These are phyloP conservation scores for Dendrothele bispora DNA, from an alignment of 768 basidiomycete genomes.

Conservation along the genomic window DNA sequence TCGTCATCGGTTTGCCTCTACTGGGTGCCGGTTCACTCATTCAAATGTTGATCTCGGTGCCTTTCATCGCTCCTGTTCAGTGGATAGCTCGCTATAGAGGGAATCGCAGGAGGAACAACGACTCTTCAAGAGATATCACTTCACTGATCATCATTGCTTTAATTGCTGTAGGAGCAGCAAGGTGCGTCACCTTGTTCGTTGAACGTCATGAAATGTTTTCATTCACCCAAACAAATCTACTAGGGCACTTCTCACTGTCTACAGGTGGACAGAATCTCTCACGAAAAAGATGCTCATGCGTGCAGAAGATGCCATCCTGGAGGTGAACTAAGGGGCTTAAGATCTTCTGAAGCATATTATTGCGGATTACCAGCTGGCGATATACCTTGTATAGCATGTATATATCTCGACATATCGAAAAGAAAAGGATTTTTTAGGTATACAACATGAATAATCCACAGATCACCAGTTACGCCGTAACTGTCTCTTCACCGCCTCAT, in stretches of 20 bases:
- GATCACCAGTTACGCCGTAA: conserved; percentile 69
- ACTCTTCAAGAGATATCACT: conserved; percentile 63
- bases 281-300: conserved; percentile 63
- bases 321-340: conserved; percentile 53
- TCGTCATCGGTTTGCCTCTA: conserved; percentile 74
- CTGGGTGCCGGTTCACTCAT: conserved; percentile 76
- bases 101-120: conserved; percentile 50
- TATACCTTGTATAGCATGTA: too few relatives aligned
- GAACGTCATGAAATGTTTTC: too few relatives aligned
- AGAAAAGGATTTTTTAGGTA: neutral
- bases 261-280: conserved; percentile 56
- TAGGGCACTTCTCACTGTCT: conserved; percentile 74
- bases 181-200: conserved; percentile 37
- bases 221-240: too few relatives aligned
- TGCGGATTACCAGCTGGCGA: too few relatives aligned
- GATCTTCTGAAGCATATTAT: conserved; percentile 3
- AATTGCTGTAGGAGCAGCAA: conserved; percentile 59
- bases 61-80: conserved; percentile 66
- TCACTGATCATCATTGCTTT: conserved; percentile 65
- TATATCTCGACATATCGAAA: conserved; percentile 4
- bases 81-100: conserved; percentile 68
- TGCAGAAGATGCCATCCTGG: conserved; percentile 80
- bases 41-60: conserved; percentile 66
- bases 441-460: conserved; percentile 4
- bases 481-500: conserved; percentile 72